Conservation (phyloP, 2,329 filamentous ascomycete species). For the Fusarium nisikadoi region DNA sequence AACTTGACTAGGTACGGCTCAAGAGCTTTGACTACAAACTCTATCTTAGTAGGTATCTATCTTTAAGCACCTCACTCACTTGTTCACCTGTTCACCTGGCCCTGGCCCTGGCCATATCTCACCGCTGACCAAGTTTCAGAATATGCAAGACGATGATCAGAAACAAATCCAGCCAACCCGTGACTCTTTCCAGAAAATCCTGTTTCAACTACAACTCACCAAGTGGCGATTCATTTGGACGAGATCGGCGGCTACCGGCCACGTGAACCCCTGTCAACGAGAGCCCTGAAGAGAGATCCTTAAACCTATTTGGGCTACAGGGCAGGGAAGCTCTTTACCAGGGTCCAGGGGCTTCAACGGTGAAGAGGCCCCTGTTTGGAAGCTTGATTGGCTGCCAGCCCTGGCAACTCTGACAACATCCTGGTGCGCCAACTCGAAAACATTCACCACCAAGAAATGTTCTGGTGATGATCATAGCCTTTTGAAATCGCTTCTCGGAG, state of each 20-base stretch:
- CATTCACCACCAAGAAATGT: slow-evolving; percentile 24
- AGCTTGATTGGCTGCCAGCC: slow-evolving; percentile 37
- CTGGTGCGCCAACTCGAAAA: slow-evolving; percentile 23
- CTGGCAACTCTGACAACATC: slow-evolving; percentile 18
- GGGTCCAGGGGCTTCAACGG: slow-evolving; percentile 21
- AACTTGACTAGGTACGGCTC: background rate
- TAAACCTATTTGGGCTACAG: slow-evolving; percentile 22
- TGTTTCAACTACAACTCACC: slow-evolving; percentile 32
- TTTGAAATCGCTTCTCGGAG: slow-evolving; percentile 32
- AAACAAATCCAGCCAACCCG: slow-evolving; percentile 22
- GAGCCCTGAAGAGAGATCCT: slow-evolving; percentile 21
- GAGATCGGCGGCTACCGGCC: slow-evolving; percentile 37
- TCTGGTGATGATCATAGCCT: slow-evolving; percentile 36
- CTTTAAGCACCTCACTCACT: background rate
- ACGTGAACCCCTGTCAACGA: slow-evolving; percentile 29
- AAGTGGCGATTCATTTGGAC: slow-evolving; percentile 34
- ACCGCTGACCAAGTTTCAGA: slow-evolving; percentile 35
- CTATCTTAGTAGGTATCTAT: background rate
- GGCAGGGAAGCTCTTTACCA: slow-evolving; percentile 7
- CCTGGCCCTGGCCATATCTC: background rate
- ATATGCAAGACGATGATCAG: slow-evolving; percentile 36
- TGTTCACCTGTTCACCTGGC: background rate
- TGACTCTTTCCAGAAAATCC: slow-evolving; percentile 37
- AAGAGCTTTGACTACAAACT: slow-evolving; percentile 3
- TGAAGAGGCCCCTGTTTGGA: slow-evolving; percentile 8